Conservation (phyloP, 2,329 filamentous ascomycete genomes). For the Fusarium praegraminearum region DNA sequence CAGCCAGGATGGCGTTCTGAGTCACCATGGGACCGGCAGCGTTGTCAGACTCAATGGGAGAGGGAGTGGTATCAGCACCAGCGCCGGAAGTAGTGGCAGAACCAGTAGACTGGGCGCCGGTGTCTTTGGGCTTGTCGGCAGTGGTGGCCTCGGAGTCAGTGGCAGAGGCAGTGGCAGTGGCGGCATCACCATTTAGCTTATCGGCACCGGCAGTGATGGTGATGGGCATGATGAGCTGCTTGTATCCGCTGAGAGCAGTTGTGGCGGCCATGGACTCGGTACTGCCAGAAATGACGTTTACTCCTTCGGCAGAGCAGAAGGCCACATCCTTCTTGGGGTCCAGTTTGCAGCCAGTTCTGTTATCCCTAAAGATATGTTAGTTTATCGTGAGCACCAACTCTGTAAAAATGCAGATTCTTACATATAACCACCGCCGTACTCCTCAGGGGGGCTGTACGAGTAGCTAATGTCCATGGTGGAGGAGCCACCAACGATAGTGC, state of each 20-base stretch:
- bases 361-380: slow-evolving; percentile 29
- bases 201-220: slow-evolving; percentile 56
- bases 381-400: neutral
- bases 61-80: slow-evolving; percentile 33
- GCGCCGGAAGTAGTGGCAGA: slow-evolving; percentile 19
- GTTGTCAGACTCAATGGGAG: slow-evolving; percentile 41
- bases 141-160: slow-evolving; percentile 32
- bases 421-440: slow-evolving; percentile 29
- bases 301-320: slow-evolving; percentile 39
- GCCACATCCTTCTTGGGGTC: slow-evolving; percentile 42
- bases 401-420: slow-evolving; percentile 17
- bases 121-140: slow-evolving; percentile 33
- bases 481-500: slow-evolving; percentile 44
- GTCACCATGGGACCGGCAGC: slow-evolving; percentile 51
- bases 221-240: slow-evolving; percentile 45
- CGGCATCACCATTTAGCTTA: slow-evolving; percentile 47
- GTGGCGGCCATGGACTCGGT: slow-evolving; percentile 5
- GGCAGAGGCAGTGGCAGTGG: slow-evolving; percentile 19
- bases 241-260: slow-evolving; percentile 33
- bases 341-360: slow-evolving; percentile 45
- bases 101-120: slow-evolving; percentile 28
- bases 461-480: slow-evolving; percentile 21
- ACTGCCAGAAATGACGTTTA: neutral
- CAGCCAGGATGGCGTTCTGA: slow-evolving; percentile 53
- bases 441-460: slow-evolving; percentile 14